phyloP scores from a whole-genome alignment of 345 rosid species.

The Corchorus olitorius region DNA sequence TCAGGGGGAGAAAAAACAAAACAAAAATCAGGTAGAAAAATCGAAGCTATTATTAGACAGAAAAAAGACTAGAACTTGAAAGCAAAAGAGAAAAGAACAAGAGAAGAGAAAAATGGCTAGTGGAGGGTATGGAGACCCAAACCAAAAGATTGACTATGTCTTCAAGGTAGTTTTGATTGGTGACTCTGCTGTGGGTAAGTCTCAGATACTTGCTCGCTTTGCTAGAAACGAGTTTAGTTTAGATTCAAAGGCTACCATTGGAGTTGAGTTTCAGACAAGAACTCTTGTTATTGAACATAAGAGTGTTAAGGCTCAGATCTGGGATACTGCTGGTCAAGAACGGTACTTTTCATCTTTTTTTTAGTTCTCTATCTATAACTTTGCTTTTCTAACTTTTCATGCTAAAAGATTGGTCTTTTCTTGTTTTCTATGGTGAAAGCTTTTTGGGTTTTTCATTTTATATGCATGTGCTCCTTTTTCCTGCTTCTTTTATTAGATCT shows the following conservation, averaged over 20 bases:
- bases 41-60: neutral
- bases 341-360: constrained; percentile 36
- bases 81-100: neutral
- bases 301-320: constrained; percentile 96
- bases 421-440: neutral
- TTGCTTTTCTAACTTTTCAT: neutral
- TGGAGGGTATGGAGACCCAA: constrained; percentile 60
- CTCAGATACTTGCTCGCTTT: constrained; percentile 81
- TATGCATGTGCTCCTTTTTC: neutral
- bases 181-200: constrained; percentile 93
- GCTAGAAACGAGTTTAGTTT: constrained; percentile 84
- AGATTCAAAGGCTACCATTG: constrained; percentile 92
- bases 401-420: neutral
- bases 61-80: neutral
- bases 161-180: constrained; percentile 91
- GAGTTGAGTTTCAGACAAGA: constrained; percentile 93
- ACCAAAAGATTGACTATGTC: constrained; percentile 72
- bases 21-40: neutral
- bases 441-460: neutral
- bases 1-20: neutral
- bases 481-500: neutral
- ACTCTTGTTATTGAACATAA: constrained; percentile 69
- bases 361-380: neutral
- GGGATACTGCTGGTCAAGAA: constrained; percentile 99
- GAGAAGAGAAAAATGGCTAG: constrained; percentile 47